Conservation (phyloP, 768 basidiomycete genomes). For the Lyophyllum semitale region DNA sequence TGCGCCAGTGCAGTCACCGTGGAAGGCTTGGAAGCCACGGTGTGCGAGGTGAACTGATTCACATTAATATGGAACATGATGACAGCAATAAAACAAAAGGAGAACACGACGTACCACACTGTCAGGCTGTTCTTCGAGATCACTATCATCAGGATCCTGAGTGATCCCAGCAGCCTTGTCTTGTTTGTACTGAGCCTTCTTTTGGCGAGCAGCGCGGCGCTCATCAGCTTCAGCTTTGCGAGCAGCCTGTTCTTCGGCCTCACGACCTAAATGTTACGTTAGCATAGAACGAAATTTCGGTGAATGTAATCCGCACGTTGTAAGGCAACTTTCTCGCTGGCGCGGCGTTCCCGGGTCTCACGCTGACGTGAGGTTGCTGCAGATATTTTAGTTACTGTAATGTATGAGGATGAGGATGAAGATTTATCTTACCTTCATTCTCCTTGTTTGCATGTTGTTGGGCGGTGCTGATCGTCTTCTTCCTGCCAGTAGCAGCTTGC, state of each 20-base stretch:
- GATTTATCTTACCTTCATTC: too few relatives aligned
- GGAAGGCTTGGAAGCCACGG: neutral
- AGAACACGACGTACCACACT: too few relatives aligned
- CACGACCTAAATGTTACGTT: too few relatives aligned
- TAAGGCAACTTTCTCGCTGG: neutral
- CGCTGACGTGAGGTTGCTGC: too few relatives aligned
- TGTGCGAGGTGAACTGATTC: neutral
- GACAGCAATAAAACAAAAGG: too few relatives aligned
- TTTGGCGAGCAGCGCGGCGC: neutral
- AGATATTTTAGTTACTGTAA: too few relatives aligned
- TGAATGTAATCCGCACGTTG: neutral
- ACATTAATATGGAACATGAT: neutral
- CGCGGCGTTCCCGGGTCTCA: neutral
- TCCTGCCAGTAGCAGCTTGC: too few relatives aligned
- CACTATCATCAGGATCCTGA: neutral
- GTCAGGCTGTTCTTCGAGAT: neutral
- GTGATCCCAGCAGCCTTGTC: conserved; percentile 7
- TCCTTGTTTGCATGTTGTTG: too few relatives aligned
- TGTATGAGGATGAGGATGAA: neutral
- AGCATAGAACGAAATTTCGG: too few relatives aligned
- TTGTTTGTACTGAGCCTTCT: neutral
- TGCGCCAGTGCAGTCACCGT: too few relatives aligned
- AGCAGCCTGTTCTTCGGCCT: neutral
- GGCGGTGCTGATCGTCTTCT: too few relatives aligned
- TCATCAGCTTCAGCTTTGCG: neutral